These are phyloP conservation scores for Penicillium sp. DNA, from an alignment of 2,329 filamentous ascomycete species.

Conservation along the genomic window DNA sequence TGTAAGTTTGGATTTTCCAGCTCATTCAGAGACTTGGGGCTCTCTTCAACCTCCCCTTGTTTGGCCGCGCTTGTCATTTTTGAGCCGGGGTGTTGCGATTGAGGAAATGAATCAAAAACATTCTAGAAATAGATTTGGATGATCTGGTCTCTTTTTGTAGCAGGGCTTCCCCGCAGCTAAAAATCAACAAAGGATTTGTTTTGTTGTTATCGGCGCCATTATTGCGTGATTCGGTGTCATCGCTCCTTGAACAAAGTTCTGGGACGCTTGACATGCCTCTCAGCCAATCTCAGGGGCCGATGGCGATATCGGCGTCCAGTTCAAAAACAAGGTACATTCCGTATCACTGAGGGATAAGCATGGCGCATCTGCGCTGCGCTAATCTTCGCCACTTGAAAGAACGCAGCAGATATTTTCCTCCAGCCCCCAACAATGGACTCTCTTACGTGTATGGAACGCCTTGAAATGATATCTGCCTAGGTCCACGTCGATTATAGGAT, in stretches of 20 bases:
- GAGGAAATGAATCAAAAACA: too few species aligned
- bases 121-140: background rate
- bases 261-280: background rate
- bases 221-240: slow-evolving; percentile 4
- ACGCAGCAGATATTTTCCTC: background rate
- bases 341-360: background rate
- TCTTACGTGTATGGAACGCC: too few species aligned
- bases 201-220: slow-evolving; percentile 3
- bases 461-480: too few species aligned
- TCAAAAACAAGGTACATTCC: background rate
- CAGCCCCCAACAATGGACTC: too few species aligned
- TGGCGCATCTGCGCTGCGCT: background rate
- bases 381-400: background rate
- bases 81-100: background rate
- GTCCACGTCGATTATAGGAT: too few species aligned
- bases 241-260: background rate
- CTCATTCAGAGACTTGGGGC: background rate
- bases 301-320: slow-evolving; percentile 2
- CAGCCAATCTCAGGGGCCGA: background rate
- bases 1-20: background rate
- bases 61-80: background rate
- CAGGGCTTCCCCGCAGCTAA: background rate
- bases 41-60: background rate
- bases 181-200: background rate
- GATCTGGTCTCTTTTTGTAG: background rate